A percentile compares a stretch with the other conserved stretches of the same genome.
These are phyloP conservation scores for Phoma sp. DNA, from an alignment of 2,329 filamentous ascomycete genomes.

Conservation along the genomic window DNA sequence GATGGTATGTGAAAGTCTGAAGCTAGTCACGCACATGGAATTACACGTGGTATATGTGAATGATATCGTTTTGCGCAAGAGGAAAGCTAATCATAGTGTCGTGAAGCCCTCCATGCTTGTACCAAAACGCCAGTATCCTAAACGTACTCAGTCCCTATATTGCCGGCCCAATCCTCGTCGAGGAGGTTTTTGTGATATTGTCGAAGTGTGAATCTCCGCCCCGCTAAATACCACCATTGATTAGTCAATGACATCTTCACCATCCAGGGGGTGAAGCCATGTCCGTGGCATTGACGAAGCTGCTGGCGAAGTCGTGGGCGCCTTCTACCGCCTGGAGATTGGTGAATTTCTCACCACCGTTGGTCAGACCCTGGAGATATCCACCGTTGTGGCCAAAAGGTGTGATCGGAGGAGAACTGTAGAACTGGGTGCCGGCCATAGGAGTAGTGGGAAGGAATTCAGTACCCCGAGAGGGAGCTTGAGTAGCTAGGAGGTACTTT, in stretches of 20 bases:
- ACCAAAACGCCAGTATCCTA: neutral
- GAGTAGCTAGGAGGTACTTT: no score
- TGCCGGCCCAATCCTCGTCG: neutral
- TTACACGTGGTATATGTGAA: neutral
- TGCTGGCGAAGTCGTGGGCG: neutral
- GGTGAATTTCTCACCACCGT: neutral
- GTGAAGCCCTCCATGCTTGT: neutral
- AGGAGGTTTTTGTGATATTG: neutral
- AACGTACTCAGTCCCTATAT: neutral
- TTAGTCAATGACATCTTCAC: neutral
- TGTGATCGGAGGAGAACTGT: neutral
- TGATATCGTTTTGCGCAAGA: no score
- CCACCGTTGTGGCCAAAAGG: neutral
- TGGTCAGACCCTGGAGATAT: slow-evolving; percentile 4
- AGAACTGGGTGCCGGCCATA: neutral
- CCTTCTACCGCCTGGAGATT: neutral
- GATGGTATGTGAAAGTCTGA: neutral
- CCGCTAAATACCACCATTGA: no score
- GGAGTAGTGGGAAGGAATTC: neutral
- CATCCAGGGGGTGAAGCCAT: slow-evolving; percentile 43
- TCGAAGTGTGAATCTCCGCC: no score
- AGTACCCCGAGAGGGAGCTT: neutral
- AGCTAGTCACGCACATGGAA: neutral
- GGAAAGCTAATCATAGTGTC: neutral
- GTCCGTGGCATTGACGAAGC: slow-evolving; percentile 36